Base-by-base conservation (phyloP, 192 early-diverging fungal species). In the Mortierella antarctica region DNA sequence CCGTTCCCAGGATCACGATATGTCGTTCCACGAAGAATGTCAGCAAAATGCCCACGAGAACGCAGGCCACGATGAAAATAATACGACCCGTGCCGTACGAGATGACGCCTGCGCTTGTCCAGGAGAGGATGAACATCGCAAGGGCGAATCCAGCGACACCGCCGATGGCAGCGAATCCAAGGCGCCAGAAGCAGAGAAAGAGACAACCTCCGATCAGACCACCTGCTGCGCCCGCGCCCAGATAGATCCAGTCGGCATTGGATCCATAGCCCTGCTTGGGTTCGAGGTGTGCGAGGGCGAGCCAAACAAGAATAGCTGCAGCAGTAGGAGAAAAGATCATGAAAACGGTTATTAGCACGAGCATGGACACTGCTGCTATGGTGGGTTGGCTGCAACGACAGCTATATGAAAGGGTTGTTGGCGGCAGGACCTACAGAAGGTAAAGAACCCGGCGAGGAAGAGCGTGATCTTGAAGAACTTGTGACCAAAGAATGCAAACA, bases 371-470 rank as follows among this genome's bases (percentile, higher is more conserved):
- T 17, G 13, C 40, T 71, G 48, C 48, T 58, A n/a, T 45, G 13
- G 45, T 14, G 23, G 4, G 10, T 44, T 62, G 10, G 23, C 10
- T 31, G 14, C 15, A 11, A 48, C 41, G 17, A 18, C 55, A 15
- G 14, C 18, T 11, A n/a, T 44, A 40, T 5, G 0, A 49, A 20
- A 54, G 48, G 44, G 15, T 59, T 46, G 15, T 47, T 73, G 71
- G 8, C 81, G 54, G 40, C 78, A 76, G 9, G 85, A 70, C 39
- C 84, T 86, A 68, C 84, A 82, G 18, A 90, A 85, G 11, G 87
- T 75, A 63, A 91, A 94, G 82, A 94, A 93, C 6, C 95, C 95
- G 8, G 88, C 88, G 60, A 96, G 77, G 67, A 94, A 94, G 17
- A 95, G 72, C 31, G 93, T 88, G 4, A 91, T 67, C 66, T 86